phyloP scores from a whole-genome alignment of 176 grass and related monocot species.

The Carex myosuroides region DNA sequence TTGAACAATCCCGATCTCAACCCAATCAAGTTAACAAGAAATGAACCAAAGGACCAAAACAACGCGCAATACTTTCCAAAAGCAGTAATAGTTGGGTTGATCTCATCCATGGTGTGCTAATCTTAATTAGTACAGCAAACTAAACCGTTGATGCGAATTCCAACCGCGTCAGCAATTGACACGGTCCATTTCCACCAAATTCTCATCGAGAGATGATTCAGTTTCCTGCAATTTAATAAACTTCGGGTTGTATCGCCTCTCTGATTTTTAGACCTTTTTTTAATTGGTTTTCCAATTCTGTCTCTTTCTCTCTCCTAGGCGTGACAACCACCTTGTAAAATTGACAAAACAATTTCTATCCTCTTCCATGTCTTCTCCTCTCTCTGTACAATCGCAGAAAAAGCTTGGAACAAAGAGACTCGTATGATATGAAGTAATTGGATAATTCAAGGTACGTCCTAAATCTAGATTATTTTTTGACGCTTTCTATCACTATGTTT shows the following conservation, averaged over 20 bases:
- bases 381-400: neutral
- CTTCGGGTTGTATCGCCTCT: neutral
- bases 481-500: neutral
- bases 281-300: slow-evolving; percentile 14
- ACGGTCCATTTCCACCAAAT: slow-evolving; percentile 22
- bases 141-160: neutral
- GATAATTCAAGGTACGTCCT: neutral
- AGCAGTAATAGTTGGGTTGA: slow-evolving; percentile 9
- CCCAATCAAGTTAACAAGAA: neutral
- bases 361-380: neutral
- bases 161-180: slow-evolving; percentile 22
- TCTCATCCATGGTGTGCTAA: slow-evolving; percentile 4
- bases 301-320: slow-evolving; percentile 9
- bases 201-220: neutral
- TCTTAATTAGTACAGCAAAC: slow-evolving; percentile 2
- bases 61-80: slow-evolving; percentile 3
- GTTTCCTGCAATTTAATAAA: slow-evolving; percentile 8
- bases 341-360: slow-evolving; percentile 18
- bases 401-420: slow-evolving; percentile 14
- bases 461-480: neutral
- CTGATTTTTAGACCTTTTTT: neutral
- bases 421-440: slow-evolving; percentile 15
- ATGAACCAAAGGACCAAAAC: neutral
- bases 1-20: neutral
- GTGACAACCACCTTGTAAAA: slow-evolving; percentile 25